Evolutionary conservation across 176 grass and related monocot genomes (phyloP), one percentile per base, ranked within the genome.

Genomic region (Musa beccarii): DNA sequence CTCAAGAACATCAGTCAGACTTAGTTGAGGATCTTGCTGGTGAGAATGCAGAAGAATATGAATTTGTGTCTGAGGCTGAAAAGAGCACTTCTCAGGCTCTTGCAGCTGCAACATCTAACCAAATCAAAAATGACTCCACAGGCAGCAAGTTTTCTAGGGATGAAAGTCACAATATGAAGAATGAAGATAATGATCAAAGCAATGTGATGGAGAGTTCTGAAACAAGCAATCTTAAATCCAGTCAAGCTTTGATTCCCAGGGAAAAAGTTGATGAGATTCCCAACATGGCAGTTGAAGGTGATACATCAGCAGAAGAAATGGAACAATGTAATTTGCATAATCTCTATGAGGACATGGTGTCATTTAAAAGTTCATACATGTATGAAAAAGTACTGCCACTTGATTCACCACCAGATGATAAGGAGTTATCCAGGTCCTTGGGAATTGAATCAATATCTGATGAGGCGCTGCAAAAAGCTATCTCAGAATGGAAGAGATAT

Each of bases 1-100:
- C 84, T 8, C 84, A 89, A 79, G 88, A 97, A 79, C 54, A 89
- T 69, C 86, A 79, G 79, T 61, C 84, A 52, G 82, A 90, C 52
- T 55, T 68, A 78, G 79, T 67, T 53, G 84, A 91, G 2, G 76
- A 90, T 80, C 54, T 81, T 71, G 83, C 82, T 82, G 89, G 88
- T 85, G 84, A 88, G 53, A 81, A 92, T 76, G 88, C 84, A 34
- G 74, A 89, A 80, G 86, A 97, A 68, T 93, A 89, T 63, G 74
- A 78, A 78, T 97, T 90, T 80, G 90, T 97, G 43, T 75, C 81
- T 26, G 94, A 89, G 76, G 82, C 76, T 75, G 89, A 97, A 75
- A 89, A 97, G 57, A 87, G 82, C 78, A 97, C 94, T 20, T 90
- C 94, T 80, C 94, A 97, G 72, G 86, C 94, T 66, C 70, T 97